A percentile compares a stretch with the other conserved stretches of the same genome.
These are phyloP conservation scores for Linanthus parryae DNA, from an alignment of 148 eudicot genomes.

Conservation along the genomic window DNA sequence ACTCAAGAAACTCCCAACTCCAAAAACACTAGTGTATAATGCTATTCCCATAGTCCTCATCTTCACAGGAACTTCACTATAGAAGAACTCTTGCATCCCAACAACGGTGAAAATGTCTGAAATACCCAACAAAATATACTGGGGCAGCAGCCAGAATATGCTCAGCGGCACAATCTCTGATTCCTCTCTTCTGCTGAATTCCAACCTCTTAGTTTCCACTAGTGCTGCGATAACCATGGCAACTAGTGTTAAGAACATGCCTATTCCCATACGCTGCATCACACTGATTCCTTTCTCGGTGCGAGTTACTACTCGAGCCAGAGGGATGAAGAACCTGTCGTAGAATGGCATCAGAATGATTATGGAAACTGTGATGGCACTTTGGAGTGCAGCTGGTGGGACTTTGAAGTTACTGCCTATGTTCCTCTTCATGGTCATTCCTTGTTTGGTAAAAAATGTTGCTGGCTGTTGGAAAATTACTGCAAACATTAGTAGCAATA, in stretches of 20 bases:
- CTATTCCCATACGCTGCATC: conserved; percentile 78
- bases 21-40: conserved; percentile 74
- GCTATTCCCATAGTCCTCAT: conserved; percentile 92
- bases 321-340: conserved; percentile 59
- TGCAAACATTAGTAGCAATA: conserved; percentile 71
- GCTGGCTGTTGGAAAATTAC: conserved; percentile 91
- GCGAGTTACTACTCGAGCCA: conserved; percentile 35
- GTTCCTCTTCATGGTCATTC: conserved; percentile 78
- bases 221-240: conserved; percentile 83
- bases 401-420: conserved; percentile 62
- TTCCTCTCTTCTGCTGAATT: conserved; percentile 13
- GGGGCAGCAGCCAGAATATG: conserved; percentile 83
- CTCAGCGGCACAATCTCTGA: conserved; percentile 22
- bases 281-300: conserved; percentile 61
- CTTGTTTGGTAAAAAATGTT: conserved; percentile 95
- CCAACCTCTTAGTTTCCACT: conserved; percentile 52
- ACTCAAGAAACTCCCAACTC: conserved; percentile 81
- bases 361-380: conserved; percentile 59
- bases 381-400: conserved; percentile 85
- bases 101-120: conserved; percentile 87
- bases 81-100: conserved; percentile 92
- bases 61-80: conserved; percentile 59
- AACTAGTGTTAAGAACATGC: conserved; percentile 68
- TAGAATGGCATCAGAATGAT: conserved; percentile 73
- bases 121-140: conserved; percentile 67